Evolutionary conservation across 78 protist genomes (phyloP).

Genomic region (Trichosphaerium sp.): DNA sequence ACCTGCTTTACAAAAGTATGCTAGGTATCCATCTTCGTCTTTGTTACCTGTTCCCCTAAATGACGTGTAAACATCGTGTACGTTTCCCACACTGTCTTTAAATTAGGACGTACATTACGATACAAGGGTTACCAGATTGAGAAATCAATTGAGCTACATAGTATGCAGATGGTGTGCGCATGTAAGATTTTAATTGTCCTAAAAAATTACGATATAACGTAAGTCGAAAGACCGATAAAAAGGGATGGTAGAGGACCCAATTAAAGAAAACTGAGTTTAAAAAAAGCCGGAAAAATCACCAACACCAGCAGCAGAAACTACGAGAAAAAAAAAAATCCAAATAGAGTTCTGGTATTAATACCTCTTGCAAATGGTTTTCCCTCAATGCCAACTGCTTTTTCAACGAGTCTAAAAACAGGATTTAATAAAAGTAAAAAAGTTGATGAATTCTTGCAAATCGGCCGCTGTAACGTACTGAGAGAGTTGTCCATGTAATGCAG

Average conservation of each 20-base stretch:
- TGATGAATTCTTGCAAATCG: no score
- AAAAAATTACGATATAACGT: no score
- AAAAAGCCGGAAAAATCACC: not conserved
- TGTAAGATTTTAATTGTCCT: conserved; percentile 60
- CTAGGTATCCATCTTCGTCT: conserved; percentile 72
- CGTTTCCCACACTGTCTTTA: no score
- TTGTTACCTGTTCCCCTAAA: no score
- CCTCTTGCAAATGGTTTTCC: conserved; percentile 29
- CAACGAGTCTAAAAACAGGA: conserved; percentile 9
- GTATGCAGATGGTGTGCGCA: conserved; percentile 61
- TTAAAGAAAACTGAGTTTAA: not conserved
- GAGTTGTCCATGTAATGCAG: conserved; percentile 25
- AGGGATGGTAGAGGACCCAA: no score
- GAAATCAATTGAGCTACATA: conserved; percentile 49
- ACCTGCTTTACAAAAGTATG: conserved; percentile 76
- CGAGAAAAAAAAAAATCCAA: not conserved
- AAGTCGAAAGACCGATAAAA: no score
- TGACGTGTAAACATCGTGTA: no score
- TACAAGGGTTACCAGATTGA: conserved; percentile 23
- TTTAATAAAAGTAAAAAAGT: no score
- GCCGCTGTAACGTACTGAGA: not conserved
- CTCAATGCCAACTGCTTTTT: conserved; percentile 15
- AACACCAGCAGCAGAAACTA: not conserved
- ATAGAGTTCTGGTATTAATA: no score
- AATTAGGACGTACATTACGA: conserved; percentile 63